phyloP scores from a whole-genome alignment of 805 yeast species.

The Starmerella asiatica region DNA sequence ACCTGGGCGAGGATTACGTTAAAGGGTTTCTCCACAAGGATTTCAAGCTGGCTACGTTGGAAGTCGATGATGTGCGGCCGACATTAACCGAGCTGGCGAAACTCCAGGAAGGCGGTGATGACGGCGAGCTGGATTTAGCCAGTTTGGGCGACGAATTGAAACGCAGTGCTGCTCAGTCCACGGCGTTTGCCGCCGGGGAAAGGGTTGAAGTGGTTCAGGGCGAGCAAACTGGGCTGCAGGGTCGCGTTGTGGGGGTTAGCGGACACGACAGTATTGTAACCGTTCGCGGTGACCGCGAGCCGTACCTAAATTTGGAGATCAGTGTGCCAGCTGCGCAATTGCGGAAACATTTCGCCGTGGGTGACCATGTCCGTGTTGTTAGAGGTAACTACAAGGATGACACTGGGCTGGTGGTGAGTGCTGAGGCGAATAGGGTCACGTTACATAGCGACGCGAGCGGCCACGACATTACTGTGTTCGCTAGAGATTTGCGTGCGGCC shows the following conservation, averaged over 20 bases:
- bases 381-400: constrained; percentile 88
- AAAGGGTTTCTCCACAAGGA: constrained; percentile 83
- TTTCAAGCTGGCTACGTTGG: constrained; percentile 67
- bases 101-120: constrained; percentile 58
- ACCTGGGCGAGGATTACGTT: constrained; percentile 75
- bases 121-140: constrained; percentile 78
- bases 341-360: constrained; percentile 73
- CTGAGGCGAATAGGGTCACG: constrained; percentile 66
- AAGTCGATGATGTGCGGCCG: constrained; percentile 70
- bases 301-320: constrained; percentile 43
- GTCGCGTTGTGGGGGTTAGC: constrained; percentile 30
- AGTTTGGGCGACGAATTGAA: constrained; percentile 69
- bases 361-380: constrained; percentile 89
- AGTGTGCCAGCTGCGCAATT: constrained; percentile 73
- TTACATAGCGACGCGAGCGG: constrained; percentile 78
- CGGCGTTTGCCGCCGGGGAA: constrained; percentile 82
- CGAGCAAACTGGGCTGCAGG: constrained; percentile 82
- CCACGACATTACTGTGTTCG: constrained; percentile 81
- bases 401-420: constrained; percentile 82
- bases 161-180: constrained; percentile 44
- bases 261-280: constrained; percentile 41
- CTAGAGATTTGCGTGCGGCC: constrained; percentile 80
- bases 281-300: constrained; percentile 35
- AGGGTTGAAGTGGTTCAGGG: constrained; percentile 83
- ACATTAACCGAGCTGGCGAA: constrained; percentile 55